Evolutionary conservation across 768 basidiomycete species (phyloP).

Genomic region (Boletus eberwhitei): DNA sequence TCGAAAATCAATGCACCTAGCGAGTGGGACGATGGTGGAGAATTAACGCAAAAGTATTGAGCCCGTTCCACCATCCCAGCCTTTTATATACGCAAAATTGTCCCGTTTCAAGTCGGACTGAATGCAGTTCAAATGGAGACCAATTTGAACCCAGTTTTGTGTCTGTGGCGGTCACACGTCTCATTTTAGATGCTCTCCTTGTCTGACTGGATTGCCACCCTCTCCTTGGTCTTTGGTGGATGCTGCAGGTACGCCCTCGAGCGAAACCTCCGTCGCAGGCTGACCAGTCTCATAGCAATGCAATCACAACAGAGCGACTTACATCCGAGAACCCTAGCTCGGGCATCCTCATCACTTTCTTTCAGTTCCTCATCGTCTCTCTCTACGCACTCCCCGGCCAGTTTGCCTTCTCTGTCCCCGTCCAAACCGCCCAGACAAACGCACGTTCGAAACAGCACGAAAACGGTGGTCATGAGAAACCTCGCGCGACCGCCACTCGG

Average conservation of each 20-base stretch:
- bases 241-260: constrained; percentile 64
- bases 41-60: not conserved
- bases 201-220: constrained; percentile 55
- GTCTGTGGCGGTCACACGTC: not conserved
- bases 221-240: constrained; percentile 82
- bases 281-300: constrained; percentile 51
- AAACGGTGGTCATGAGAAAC: not conserved
- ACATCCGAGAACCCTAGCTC: constrained; percentile 65
- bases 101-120: not conserved
- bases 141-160: no score
- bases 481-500: not conserved
- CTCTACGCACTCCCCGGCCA: constrained; percentile 69
- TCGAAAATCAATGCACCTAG: constrained; percentile 15
- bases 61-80: not conserved
- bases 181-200: constrained; percentile 11
- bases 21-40: not conserved
- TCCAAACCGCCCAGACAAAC: not conserved
- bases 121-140: not conserved
- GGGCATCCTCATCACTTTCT: constrained; percentile 83
- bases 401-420: constrained; percentile 31
- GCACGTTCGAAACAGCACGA: not conserved
- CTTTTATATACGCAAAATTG: not conserved
- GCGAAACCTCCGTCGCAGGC: not conserved
- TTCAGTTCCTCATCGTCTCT: constrained; percentile 79
- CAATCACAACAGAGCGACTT: constrained; percentile 71